Percentiles rank a stretch among this genome's conserved stretches.
These are phyloP conservation scores for Podospora didyma DNA, from an alignment of 495 filamentous ascomycete species.

Conservation along the genomic window DNA sequence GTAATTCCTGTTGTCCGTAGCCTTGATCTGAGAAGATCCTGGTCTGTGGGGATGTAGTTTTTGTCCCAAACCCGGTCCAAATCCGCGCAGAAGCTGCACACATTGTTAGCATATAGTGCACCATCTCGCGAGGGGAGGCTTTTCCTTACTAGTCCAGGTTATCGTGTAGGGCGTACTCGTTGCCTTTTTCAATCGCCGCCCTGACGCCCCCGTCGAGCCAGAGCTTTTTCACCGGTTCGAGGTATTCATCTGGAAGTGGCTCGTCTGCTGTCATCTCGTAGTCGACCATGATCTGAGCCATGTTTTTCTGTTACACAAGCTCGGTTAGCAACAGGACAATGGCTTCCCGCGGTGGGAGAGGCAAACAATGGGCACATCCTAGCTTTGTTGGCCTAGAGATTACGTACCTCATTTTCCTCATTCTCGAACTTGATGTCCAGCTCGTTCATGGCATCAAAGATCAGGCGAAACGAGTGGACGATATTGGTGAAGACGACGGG, in stretches of 20 bases:
- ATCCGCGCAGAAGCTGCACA: constrained; percentile 77
- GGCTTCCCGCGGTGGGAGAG: neutral
- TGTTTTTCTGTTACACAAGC: constrained; percentile 40
- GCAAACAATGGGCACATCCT: neutral
- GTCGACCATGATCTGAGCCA: constrained; percentile 53
- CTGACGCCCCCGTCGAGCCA: constrained; percentile 85
- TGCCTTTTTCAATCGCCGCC: constrained; percentile 79
- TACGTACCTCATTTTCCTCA: constrained; percentile 65
- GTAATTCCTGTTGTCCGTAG: constrained; percentile 95
- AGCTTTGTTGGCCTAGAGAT: neutral
- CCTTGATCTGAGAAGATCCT: constrained; percentile 90
- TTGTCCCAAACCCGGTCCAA: constrained; percentile 84
- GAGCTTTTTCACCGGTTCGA: constrained; percentile 74
- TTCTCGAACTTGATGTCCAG: constrained; percentile 72
- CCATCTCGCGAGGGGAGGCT: neutral
- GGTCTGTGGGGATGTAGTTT: constrained; percentile 90
- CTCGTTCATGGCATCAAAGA: constrained; percentile 91
- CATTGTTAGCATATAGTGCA: neutral
- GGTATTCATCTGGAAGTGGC: constrained; percentile 63
- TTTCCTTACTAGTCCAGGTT: constrained; percentile 83
- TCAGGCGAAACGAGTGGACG: constrained; percentile 80
- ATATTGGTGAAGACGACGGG: constrained; percentile 94
- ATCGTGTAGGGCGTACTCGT: constrained; percentile 95
- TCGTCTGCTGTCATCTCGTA: constrained; percentile 76
- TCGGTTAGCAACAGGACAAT: constrained; percentile 11